These are phyloP conservation scores for Ustanciosporium gigantosporum DNA, from an alignment of 1,284 basidiomycete species.

Conservation along the genomic window DNA sequence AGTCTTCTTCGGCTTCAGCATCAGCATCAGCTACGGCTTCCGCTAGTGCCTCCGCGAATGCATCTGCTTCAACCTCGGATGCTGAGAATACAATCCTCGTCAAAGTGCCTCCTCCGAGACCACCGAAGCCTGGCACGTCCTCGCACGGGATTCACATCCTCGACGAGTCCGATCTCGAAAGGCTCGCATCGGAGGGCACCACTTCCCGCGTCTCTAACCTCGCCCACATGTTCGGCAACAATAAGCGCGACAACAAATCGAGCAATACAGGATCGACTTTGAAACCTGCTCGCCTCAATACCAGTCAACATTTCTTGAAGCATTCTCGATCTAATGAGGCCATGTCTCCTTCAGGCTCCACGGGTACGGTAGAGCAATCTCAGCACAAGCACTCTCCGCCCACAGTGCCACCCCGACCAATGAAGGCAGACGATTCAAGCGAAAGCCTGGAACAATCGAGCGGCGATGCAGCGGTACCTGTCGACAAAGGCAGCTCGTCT, in stretches of 20 bases:
- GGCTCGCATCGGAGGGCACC: conserved; percentile 9
- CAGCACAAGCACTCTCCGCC: conserved; percentile 2
- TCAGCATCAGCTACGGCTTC: conserved; percentile 22
- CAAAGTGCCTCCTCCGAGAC: conserved; percentile 19
- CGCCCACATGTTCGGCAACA: conserved; percentile 17
- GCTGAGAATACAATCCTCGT: conserved; percentile 11
- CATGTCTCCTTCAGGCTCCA: conserved; percentile 14
- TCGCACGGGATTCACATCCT: conserved; percentile 24
- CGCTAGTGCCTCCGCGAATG: too few species aligned
- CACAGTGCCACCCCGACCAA: conserved; percentile 16
- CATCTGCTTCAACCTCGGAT: conserved; percentile 19
- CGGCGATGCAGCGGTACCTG: too few species aligned
- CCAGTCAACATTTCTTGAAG: conserved; percentile 24
- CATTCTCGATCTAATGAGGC: conserved; percentile 37
- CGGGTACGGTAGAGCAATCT: background rate
- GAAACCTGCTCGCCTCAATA: conserved; percentile 12
- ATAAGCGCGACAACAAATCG: conserved; percentile 1
- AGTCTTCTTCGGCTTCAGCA: conserved; percentile 10
- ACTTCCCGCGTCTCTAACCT: conserved; percentile 23
- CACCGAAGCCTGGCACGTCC: conserved; percentile 19
- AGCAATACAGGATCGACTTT: background rate
- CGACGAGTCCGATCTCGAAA: conserved; percentile 31
- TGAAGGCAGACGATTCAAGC: conserved; percentile 17
- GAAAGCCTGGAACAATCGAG: too few species aligned
- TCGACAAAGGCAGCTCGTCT: too few species aligned